Conservation (phyloP, 2,329 filamentous ascomycete genomes). For the Talaromyces sp. region DNA sequence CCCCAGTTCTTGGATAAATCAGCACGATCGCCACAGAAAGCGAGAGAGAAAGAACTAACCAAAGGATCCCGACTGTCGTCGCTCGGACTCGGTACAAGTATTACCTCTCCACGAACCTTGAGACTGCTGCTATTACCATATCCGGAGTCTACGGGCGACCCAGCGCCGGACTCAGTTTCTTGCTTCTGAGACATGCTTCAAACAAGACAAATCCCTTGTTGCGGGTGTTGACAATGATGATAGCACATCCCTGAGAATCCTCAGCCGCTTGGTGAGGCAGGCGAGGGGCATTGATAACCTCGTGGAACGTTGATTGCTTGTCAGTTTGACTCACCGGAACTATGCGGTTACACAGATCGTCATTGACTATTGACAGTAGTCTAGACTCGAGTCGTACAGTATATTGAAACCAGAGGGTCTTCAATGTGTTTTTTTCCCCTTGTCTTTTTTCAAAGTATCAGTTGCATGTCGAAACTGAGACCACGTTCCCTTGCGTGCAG, state of each 20-base stretch:
- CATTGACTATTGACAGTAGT: neutral
- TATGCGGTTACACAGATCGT: neutral
- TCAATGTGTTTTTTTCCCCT: neutral
- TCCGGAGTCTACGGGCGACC: neutral
- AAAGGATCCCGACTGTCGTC: slow-evolving; percentile 6
- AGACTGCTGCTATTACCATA: neutral
- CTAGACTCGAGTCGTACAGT: neutral
- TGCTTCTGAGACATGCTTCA: neutral
- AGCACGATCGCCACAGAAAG: neutral
- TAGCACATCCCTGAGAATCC: neutral
- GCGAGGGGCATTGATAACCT: neutral
- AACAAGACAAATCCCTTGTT: neutral
- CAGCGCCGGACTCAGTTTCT: neutral
- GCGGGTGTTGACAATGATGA: neutral
- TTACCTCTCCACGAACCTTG: slow-evolving; percentile 8
- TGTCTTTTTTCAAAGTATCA: too few species aligned
- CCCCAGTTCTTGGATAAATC: slow-evolving; percentile 9
- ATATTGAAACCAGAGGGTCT: neutral
- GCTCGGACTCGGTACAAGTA: slow-evolving; percentile 6
- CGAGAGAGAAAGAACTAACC: slow-evolving; percentile 1
- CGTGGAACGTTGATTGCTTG: neutral
- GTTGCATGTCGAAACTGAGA: neutral
- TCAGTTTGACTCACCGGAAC: neutral
- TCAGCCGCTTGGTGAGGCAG: neutral
- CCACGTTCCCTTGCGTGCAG: neutral